Percentiles rank a stretch among this genome's conserved stretches.
These are phyloP conservation scores for Biscogniauxia mediterranea DNA, from an alignment of 2,329 filamentous ascomycete species.

Conservation along the genomic window DNA sequence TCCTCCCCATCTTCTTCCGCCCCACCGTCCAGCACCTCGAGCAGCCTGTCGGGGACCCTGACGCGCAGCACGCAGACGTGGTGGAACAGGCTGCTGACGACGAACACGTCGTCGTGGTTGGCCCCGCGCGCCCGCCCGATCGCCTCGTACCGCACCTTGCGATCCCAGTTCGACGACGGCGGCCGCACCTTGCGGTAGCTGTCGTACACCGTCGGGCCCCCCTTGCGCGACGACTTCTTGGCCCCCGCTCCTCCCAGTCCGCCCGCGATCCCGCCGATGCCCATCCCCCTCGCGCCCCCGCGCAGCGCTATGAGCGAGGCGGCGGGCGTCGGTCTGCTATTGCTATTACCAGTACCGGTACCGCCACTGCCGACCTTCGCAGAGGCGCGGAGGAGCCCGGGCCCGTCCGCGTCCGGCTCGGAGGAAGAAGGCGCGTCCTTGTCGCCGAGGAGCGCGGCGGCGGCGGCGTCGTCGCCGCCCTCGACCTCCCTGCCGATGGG, in stretches of 20 bases:
- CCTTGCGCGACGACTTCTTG: slow-evolving; percentile 54
- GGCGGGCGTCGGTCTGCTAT: neutral
- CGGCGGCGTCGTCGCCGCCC: slow-evolving; percentile 39
- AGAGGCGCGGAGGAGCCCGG: neutral
- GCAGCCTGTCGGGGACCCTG: slow-evolving; percentile 53
- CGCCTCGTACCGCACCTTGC: slow-evolving; percentile 55
- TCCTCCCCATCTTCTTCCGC: slow-evolving; percentile 24
- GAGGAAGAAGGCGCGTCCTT: slow-evolving; percentile 39
- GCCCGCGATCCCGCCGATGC: neutral
- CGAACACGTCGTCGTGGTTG: slow-evolving; percentile 59
- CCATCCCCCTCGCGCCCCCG: neutral
- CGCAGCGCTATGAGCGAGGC: neutral
- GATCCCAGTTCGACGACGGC: slow-evolving; percentile 59
- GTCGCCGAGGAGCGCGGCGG: slow-evolving; percentile 46
- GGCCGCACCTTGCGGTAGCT: slow-evolving; percentile 62
- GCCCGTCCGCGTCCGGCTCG: neutral
- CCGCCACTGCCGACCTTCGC: neutral
- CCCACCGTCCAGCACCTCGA: slow-evolving; percentile 52
- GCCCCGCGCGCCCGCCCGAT: slow-evolving; percentile 51
- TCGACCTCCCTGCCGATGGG: slow-evolving; percentile 62
- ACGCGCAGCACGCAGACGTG: slow-evolving; percentile 58
- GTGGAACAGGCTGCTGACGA: slow-evolving; percentile 61
- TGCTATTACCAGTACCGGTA: neutral
- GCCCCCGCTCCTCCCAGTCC: slow-evolving; percentile 31
- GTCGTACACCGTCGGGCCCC: slow-evolving; percentile 58